phyloP scores from a whole-genome alignment of 768 basidiomycete genomes.

The Trametes meyenii region DNA sequence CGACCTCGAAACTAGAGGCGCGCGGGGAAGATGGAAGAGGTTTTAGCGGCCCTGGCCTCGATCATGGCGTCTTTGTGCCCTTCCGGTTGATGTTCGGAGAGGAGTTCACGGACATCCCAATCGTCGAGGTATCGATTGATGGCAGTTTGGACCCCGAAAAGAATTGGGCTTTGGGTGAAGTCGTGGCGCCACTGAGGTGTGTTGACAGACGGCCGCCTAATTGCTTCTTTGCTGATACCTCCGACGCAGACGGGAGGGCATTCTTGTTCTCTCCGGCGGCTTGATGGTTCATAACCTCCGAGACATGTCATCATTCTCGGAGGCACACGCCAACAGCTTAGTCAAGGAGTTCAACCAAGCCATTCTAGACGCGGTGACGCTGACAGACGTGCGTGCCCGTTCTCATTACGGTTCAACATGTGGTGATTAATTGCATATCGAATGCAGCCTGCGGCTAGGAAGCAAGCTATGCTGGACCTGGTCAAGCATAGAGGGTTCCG shows the following conservation, averaged over 20 bases:
- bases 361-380: constrained; percentile 54
- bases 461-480: constrained; percentile 56
- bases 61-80: constrained; percentile 82
- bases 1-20: constrained; percentile 50
- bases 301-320: constrained; percentile 53
- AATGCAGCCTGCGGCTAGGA: constrained; percentile 51
- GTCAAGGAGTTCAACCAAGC: constrained; percentile 64
- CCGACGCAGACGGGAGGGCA: constrained; percentile 56
- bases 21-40: constrained; percentile 71
- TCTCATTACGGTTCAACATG: neutral
- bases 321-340: constrained; percentile 47
- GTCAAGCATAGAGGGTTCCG: constrained; percentile 64
- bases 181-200: constrained; percentile 59
- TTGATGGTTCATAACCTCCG: constrained; percentile 68
- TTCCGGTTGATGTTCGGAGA: constrained; percentile 80
- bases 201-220: constrained; percentile 22
- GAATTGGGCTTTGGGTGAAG: constrained; percentile 69
- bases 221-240: constrained; percentile 13
- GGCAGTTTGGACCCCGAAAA: constrained; percentile 56
- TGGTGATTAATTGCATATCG: neutral
- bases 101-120: constrained; percentile 59
- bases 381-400: constrained; percentile 48
- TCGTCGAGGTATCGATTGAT: constrained; percentile 74
- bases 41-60: constrained; percentile 64
- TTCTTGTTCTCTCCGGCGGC: constrained; percentile 73